A percentile compares a stretch with the other conserved stretches of the same genome.
These are phyloP conservation scores for Aspergillus japonicus DNA, from an alignment of 2,329 filamentous ascomycete genomes.

Conservation along the genomic window DNA sequence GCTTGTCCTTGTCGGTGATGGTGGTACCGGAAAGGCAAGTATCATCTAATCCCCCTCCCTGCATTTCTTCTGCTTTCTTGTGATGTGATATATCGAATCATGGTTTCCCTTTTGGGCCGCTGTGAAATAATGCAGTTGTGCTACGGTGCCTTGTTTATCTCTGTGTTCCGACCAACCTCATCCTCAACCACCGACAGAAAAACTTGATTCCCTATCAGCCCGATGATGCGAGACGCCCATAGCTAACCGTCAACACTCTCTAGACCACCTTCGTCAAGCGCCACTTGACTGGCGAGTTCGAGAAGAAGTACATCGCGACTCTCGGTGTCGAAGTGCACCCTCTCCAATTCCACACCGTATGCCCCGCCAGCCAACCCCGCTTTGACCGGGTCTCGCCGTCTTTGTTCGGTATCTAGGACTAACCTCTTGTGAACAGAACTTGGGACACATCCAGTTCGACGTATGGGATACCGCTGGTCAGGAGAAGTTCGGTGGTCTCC, in stretches of 20 bases:
- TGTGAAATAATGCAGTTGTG: background rate
- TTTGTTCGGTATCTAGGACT: conserved; percentile 21
- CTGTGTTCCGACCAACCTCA: conserved; percentile 24
- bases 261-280: conserved; percentile 99
- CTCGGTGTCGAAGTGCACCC: conserved; percentile 99
- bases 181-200: conserved; percentile 22
- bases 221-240: conserved; percentile 6
- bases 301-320: conserved; percentile 99
- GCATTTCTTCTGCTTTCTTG: background rate
- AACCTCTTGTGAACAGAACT: conserved; percentile 61
- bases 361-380: conserved; percentile 47
- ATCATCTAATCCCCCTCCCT: conserved; percentile 7
- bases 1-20: conserved; percentile 98
- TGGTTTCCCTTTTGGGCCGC: background rate
- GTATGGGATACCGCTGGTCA: conserved; percentile 99
- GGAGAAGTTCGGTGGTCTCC: conserved; percentile 99
- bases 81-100: background rate
- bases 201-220: conserved; percentile 26
- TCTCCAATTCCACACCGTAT: conserved; percentile 94
- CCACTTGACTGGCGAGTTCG: conserved; percentile 98
- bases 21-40: conserved; percentile 97
- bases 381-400: conserved; percentile 19
- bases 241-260: conserved; percentile 14
- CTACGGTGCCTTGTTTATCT: conserved; percentile 14
- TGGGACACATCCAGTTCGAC: conserved; percentile 95